Percentiles rank a stretch among this genome's conserved stretches.
Evolutionary conservation across 1,139 yeast genomes (phyloP).

Genomic region (Debaryomycetaceae sp.): DNA sequence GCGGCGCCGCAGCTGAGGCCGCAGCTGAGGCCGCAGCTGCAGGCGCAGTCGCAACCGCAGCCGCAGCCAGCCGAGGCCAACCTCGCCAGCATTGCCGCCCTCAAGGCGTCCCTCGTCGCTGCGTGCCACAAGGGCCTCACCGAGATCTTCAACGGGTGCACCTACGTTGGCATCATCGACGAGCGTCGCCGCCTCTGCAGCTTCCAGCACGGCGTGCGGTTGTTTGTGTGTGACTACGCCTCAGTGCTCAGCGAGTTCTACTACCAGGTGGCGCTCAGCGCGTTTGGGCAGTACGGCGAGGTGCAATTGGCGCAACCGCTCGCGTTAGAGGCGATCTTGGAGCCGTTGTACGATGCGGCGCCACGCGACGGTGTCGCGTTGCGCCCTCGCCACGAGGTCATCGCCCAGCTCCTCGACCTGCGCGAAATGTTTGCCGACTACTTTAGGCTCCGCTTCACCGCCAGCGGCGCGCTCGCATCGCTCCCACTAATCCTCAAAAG

Average conservation of each 20-base stretch:
- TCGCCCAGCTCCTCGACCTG: conserved; percentile 40
- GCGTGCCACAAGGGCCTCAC: conserved; percentile 54
- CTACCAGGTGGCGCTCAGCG: conserved; percentile 74
- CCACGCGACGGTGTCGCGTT: conserved; percentile 9
- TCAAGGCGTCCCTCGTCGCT: conserved; percentile 49
- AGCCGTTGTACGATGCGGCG: conserved; percentile 16
- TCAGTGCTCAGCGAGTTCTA: conserved; percentile 64
- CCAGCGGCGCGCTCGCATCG: conserved; percentile 30
- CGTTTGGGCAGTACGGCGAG: conserved; percentile 79
- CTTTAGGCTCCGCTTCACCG: conserved; percentile 49
- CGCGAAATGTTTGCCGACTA: conserved; percentile 79
- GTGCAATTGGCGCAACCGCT: conserved; percentile 42
- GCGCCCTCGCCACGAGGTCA: conserved; percentile 15
- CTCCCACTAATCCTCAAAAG: conserved; percentile 68
- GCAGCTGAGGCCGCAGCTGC: background rate
- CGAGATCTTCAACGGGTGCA: conserved; percentile 61
- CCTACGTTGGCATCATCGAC: conserved; percentile 83
- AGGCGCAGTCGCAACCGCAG: background rate
- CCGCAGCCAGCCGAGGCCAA: conserved; percentile 26
- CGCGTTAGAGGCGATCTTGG: conserved; percentile 24
- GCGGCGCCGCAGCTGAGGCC: background rate
- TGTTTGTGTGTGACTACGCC: conserved; percentile 79
- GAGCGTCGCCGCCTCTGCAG: conserved; percentile 65
- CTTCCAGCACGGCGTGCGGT: conserved; percentile 74
- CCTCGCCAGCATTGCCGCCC: conserved; percentile 54